Evolutionary conservation across 345 rosid species (phyloP).

Genomic region (Heritiera littoralis): DNA sequence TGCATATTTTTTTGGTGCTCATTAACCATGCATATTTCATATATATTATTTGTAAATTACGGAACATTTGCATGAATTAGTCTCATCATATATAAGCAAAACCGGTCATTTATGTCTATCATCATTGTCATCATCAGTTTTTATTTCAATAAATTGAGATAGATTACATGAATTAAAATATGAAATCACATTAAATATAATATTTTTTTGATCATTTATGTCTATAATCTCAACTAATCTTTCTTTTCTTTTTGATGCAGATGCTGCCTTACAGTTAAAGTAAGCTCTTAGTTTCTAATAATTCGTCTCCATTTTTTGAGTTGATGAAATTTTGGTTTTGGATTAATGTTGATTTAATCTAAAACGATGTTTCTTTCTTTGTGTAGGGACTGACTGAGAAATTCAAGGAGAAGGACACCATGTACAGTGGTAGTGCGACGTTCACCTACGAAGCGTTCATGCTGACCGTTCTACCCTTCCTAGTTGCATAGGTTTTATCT

Average conservation of each 20-base stretch:
- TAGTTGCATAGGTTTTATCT: constrained; percentile 49
- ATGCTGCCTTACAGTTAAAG: constrained; percentile 97
- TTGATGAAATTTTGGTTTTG: constrained; percentile 33
- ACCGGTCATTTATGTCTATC: neutral
- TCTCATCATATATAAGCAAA: neutral
- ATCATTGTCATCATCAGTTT: neutral
- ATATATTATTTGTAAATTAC: too few relatives aligned
- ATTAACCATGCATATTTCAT: neutral
- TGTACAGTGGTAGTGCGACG: constrained; percentile 70
- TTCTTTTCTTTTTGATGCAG: constrained; percentile 24
- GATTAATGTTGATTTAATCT: constrained; percentile 15
- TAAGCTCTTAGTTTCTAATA: constrained; percentile 27
- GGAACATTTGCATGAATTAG: neutral
- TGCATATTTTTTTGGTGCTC: too few relatives aligned
- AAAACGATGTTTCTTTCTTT: neutral
- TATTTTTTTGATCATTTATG: neutral
- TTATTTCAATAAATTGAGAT: too few relatives aligned
- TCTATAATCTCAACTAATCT: neutral
- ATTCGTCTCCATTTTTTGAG: constrained; percentile 29
- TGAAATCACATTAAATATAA: too few relatives aligned
- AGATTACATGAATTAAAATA: too few relatives aligned
- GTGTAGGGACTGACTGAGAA: constrained; percentile 89
- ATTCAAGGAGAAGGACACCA: constrained; percentile 76
- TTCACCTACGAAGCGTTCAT: constrained; percentile 82
- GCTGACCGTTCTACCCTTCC: constrained; percentile 87